Conservation (phyloP, 805 yeast genomes). For the Yarrowia bubula region DNA sequence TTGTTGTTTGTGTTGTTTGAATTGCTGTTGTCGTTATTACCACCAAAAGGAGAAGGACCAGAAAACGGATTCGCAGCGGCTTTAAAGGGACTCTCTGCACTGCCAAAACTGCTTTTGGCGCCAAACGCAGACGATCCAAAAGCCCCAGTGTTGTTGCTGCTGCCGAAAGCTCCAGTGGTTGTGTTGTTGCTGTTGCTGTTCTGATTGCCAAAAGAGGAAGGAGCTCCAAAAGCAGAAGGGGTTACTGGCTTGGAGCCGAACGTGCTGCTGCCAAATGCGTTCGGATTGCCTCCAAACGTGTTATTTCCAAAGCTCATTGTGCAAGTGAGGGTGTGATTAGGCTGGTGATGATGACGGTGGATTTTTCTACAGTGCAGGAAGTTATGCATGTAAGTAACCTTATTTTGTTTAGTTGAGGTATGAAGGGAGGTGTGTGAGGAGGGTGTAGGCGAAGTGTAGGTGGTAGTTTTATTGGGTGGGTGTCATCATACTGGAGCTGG, state of each 20-base stretch:
- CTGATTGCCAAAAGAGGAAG: background rate
- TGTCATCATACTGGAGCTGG: no score
- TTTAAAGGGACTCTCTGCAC: slow-evolving; percentile 19
- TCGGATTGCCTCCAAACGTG: background rate
- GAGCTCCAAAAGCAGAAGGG: background rate
- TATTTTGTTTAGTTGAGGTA: no score
- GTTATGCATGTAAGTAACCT: background rate
- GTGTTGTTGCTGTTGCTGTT: background rate
- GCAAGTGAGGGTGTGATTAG: background rate
- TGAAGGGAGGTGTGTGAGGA: no score
- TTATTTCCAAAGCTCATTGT: background rate
- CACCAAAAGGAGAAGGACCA: slow-evolving; percentile 16
- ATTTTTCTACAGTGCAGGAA: background rate
- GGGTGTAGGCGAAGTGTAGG: no score
- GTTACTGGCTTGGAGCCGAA: slow-evolving; percentile 6
- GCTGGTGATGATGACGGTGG: background rate
- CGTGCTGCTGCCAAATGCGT: slow-evolving; percentile 1
- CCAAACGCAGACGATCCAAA: background rate
- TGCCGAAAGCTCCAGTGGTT: background rate
- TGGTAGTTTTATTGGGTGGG: no score
- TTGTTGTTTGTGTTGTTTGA: background rate
- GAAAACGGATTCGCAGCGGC: background rate
- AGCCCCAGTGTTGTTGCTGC: background rate
- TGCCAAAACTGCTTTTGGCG: slow-evolving; percentile 29
- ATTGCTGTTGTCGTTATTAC: background rate